Conservation (phyloP, 2,329 filamentous ascomycete genomes). For the Fusarium brachygibbosum region DNA sequence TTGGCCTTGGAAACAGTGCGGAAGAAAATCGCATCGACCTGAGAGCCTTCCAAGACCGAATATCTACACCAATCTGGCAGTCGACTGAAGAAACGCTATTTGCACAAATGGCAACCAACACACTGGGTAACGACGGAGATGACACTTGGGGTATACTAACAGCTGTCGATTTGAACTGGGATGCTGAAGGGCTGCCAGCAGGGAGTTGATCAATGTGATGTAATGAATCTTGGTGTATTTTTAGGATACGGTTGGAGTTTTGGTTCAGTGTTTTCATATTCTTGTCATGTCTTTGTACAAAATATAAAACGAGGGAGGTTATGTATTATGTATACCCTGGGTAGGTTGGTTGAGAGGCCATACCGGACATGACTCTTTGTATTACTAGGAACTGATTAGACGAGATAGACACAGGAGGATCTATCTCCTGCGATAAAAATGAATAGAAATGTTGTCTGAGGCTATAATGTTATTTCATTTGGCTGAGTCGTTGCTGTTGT, state of each 20-base stretch:
- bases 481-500: not conserved
- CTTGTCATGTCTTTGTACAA: conserved; percentile 9
- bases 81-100: conserved; percentile 51
- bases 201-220: conserved; percentile 6
- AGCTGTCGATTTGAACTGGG: conserved; percentile 47
- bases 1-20: conserved; percentile 54
- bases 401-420: not conserved
- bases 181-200: conserved; percentile 22
- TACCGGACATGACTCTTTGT: conserved; percentile 28
- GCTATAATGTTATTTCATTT: not conserved
- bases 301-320: not conserved
- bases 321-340: conserved; percentile 44
- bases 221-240: not conserved
- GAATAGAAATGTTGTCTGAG: not conserved
- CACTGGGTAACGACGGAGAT: conserved; percentile 40
- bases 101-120: conserved; percentile 45
- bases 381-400: conserved; percentile 12
- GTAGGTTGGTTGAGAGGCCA: conserved; percentile 4
- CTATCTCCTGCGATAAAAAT: not conserved
- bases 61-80: conserved; percentile 51
- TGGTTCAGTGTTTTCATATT: conserved; percentile 8
- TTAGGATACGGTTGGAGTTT: conserved; percentile 8
- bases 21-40: conserved; percentile 56
- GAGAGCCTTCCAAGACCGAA: conserved; percentile 52
- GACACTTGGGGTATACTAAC: conserved; percentile 52